Conservation (phyloP, 139 green algal genomes). For the Dunaliella primolecta region DNA sequence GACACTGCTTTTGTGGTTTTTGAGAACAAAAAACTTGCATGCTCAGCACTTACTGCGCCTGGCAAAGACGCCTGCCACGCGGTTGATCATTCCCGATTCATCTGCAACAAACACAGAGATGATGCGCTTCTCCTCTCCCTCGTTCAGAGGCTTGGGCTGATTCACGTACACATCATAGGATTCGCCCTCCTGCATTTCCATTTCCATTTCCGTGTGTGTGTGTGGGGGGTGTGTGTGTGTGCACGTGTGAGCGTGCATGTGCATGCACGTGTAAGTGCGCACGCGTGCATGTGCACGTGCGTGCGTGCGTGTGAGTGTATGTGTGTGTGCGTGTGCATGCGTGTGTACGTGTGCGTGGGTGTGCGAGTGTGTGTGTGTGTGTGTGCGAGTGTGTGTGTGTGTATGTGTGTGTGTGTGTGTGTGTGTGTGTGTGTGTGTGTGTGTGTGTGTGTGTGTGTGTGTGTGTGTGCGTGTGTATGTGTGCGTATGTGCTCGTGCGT, state of each 20-base stretch:
- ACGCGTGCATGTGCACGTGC: neutral
- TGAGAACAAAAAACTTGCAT: too few species aligned
- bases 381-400: neutral
- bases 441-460: neutral
- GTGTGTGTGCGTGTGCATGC: neutral
- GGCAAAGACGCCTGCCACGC: slow-evolving; percentile 95
- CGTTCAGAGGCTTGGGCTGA: slow-evolving; percentile 69
- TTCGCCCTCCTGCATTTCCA: neutral
- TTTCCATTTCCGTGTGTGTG: neutral
- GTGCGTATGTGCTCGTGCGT: too few species aligned
- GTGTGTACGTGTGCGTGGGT: neutral
- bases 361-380: neutral
- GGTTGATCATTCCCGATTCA: slow-evolving; percentile 96
- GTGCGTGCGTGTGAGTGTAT: neutral
- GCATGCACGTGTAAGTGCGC: neutral
- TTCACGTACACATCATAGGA: slow-evolving; percentile 64
- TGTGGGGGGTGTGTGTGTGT: neutral
- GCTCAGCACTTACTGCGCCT: slow-evolving; percentile 65
- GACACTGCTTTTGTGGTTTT: too few species aligned
- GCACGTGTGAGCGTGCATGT: neutral
- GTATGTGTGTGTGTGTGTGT: neutral
- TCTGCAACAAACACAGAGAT: slow-evolving; percentile 95
- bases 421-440: neutral
- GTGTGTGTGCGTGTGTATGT: neutral
- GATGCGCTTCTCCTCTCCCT: slow-evolving; percentile 87